Evolutionary conservation across 2,329 filamentous ascomycete species (phyloP), one percentile per base, ranked within the genome.

Genomic region (Alternaria sp.): DNA sequence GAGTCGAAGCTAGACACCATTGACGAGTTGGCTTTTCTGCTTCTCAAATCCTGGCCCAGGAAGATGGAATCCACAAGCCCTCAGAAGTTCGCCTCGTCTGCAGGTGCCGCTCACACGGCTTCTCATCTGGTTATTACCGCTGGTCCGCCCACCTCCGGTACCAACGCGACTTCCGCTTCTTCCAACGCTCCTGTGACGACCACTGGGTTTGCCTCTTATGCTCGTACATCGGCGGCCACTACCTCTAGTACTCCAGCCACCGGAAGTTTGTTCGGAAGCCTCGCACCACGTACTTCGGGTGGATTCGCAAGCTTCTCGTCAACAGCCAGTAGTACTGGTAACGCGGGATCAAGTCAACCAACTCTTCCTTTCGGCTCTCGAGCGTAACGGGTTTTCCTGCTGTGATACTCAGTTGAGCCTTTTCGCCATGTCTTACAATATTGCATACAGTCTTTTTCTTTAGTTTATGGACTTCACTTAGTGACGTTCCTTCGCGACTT

Each of bases 41-140:
- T 71, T 9, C 61, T 66, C 52, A 69, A 68, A 28, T 61, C 58
- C 10, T 69, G 61, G 67, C 59, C 62, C 4, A 55, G 26, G 6
- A 66, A 63, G 47, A 57, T 45, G 12, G 47, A 65, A 25, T 17
- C 43, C 9, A 4, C 56, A 7, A 56, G 55, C n/a, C 13, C 19
- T 23, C n/a, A 28, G 13, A 30, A 43, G 15, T 19, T 25, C 4
- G 17, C 3, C 17, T 17, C 25, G 4, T 57, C 21, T 26, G 23
- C 36, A 15, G 21, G 12, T 15, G 51, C 17, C 25, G 21, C 51
- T 25, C 15, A 26, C n/a, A 17, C 51, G 30, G 15, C 28, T 17
- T 12, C 32, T 17, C 32, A 32, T 23, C 10, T 21, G 13, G 30
- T 21, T 44, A 19, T 23, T 44, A 43, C 30, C 15, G 9, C 51